Conservation (phyloP, 371 early-diverging fungal species). For the Mucor irregularis region DNA sequence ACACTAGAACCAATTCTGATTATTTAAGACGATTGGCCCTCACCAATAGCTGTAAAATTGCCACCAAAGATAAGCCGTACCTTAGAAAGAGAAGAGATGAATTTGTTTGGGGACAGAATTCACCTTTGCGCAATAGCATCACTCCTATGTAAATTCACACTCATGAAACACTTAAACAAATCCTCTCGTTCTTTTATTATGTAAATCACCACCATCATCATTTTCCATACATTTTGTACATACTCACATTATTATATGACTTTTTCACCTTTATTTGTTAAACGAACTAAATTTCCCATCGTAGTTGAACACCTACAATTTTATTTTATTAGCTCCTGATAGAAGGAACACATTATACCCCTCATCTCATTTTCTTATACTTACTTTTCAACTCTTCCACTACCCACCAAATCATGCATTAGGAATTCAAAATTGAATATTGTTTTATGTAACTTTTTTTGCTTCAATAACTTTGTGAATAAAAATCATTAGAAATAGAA, state of each 20-base stretch:
- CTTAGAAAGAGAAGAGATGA: constrained; percentile 11
- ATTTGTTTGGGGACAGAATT: constrained; percentile 17
- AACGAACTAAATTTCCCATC: constrained; percentile 19
- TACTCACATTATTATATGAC: background rate
- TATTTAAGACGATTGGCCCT: constrained; percentile 13
- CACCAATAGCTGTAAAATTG: background rate
- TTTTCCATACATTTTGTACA: too few species aligned
- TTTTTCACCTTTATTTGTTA: constrained; percentile 20
- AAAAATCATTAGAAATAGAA: background rate
- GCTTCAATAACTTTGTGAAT: constrained; percentile 17
- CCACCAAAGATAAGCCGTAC: constrained; percentile 5
- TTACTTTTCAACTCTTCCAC: constrained; percentile 31
- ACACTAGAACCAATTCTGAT: constrained; percentile 19
- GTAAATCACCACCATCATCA: too few species aligned
- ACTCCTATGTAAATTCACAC: background rate
- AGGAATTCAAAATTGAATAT: constrained; percentile 18
- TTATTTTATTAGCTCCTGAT: background rate
- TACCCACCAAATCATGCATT: constrained; percentile 28
- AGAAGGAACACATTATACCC: constrained; percentile 6
- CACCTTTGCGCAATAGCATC: constrained; percentile 2
- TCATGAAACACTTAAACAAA: background rate
- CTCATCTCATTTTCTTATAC: background rate
- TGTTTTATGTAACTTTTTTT: constrained; percentile 21
- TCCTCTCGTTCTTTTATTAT: background rate
- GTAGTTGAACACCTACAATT: constrained; percentile 10